Evolutionary conservation across 257 asterid species (phyloP).

Genomic region (Buddleja alternifolia): DNA sequence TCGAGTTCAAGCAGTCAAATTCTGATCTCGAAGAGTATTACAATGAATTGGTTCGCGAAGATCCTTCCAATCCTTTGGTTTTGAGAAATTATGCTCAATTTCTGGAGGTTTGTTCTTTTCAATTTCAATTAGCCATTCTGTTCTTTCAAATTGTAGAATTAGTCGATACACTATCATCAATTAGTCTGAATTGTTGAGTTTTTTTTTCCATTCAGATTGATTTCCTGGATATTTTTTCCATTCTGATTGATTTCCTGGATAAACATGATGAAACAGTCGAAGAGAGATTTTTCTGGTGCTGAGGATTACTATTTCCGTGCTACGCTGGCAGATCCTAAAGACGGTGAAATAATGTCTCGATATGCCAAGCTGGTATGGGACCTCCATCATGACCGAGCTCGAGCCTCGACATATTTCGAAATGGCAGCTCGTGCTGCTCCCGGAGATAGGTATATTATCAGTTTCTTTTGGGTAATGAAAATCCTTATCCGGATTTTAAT

Average conservation of each 20-base stretch:
- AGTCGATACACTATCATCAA: too few relatives aligned
- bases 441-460: slow-evolving; percentile 53
- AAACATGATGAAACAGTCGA: slow-evolving; percentile 47
- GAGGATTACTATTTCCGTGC: slow-evolving; percentile 71
- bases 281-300: slow-evolving; percentile 70
- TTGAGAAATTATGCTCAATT: slow-evolving; percentile 67
- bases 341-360: slow-evolving; percentile 53
- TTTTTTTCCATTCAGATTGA: not conserved
- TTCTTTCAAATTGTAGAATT: not conserved
- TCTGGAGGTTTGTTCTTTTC: slow-evolving; percentile 62
- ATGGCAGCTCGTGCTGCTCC: slow-evolving; percentile 73
- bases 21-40: slow-evolving; percentile 43
- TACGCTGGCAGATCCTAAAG: slow-evolving; percentile 66
- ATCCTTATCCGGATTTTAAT: not conserved
- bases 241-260: not conserved
- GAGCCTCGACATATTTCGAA: slow-evolving; percentile 65
- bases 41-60: slow-evolving; percentile 38
- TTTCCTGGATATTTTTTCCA: not conserved
- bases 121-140: not conserved
- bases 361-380: slow-evolving; percentile 80
- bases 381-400: slow-evolving; percentile 55
- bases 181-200: too few relatives aligned
- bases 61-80: slow-evolving; percentile 58
- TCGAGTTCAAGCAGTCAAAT: slow-evolving; percentile 17
- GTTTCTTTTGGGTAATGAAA: not conserved